Percentiles rank a stretch among this genome's conserved stretches.
phyloP scores from a whole-genome alignment of 2,329 filamentous ascomycete genomes.

The Trichoderma aggressivum region DNA sequence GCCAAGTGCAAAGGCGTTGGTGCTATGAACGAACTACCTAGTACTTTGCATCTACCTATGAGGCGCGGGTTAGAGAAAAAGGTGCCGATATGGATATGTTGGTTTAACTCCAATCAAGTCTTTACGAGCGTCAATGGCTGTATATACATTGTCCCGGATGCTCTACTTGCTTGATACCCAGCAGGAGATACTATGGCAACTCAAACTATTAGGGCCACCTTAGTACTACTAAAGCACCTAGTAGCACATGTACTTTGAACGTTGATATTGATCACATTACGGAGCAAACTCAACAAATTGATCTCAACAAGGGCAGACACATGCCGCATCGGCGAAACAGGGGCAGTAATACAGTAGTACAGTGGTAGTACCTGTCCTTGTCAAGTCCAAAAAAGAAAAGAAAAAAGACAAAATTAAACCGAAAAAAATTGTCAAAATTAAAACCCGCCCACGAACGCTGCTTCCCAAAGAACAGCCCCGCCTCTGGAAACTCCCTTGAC shows the following conservation, averaged over 20 bases:
- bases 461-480: constrained; percentile 1
- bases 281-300: neutral
- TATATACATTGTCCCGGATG: neutral
- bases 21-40: neutral
- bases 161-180: neutral
- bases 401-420: neutral
- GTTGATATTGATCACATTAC: neutral
- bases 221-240: neutral
- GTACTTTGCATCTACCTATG: neutral
- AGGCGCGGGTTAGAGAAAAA: neutral
- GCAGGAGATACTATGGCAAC: neutral
- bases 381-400: neutral
- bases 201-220: neutral
- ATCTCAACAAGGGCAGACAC: neutral
- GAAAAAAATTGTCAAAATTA: neutral
- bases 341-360: neutral
- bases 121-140: neutral
- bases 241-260: neutral
- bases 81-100: neutral
- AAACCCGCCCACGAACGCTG: neutral
- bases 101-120: neutral
- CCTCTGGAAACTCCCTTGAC: neutral
- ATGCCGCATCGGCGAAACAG: neutral
- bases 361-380: neutral
- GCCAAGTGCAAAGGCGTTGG: neutral